These are phyloP conservation scores for Monilinia vaccinii-corymbosi DNA, from an alignment of 2,329 filamentous ascomycete genomes.

Conservation along the genomic window DNA sequence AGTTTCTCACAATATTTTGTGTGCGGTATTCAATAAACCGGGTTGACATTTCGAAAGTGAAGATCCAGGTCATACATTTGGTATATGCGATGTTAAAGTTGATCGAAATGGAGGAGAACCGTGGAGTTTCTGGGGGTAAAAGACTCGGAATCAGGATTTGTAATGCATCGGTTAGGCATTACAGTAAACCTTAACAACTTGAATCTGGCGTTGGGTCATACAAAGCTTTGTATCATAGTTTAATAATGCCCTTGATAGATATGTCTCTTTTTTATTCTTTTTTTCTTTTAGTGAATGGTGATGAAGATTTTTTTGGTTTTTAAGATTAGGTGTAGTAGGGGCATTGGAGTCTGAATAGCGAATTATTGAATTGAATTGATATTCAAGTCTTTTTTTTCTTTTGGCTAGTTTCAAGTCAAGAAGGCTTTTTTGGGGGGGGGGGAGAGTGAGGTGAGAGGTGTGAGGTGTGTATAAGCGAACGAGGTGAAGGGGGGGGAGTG, in stretches of 20 bases:
- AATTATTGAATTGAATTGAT: too few relatives aligned
- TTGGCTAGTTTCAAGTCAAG: too few relatives aligned
- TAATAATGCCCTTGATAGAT: slow-evolving; percentile 11
- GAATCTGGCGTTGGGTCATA: slow-evolving; percentile 10
- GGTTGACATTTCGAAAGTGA: slow-evolving; percentile 15
- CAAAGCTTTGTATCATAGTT: slow-evolving; percentile 11
- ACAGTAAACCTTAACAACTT: slow-evolving; percentile 4
- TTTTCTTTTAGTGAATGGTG: background rate
- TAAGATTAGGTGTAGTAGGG: background rate
- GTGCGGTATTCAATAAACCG: background rate
- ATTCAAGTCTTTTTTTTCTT: background rate
- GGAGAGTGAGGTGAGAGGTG: too few relatives aligned
- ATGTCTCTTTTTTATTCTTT: background rate
- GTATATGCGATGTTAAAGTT: slow-evolving; percentile 12
- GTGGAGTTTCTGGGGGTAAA: slow-evolving; percentile 7
- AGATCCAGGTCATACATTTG: slow-evolving; percentile 21
- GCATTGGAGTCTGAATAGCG: too few relatives aligned
- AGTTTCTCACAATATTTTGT: slow-evolving; percentile 19
- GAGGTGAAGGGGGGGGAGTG: too few relatives aligned
- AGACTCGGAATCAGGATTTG: slow-evolving; percentile 6
- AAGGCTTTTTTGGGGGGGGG: too few relatives aligned
- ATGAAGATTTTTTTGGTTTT: background rate
- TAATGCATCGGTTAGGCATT: slow-evolving; percentile 4
- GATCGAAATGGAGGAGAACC: slow-evolving; percentile 8
- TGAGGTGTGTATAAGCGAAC: too few relatives aligned